Evolutionary conservation across 306 rosid species (phyloP), one percentile per base, ranked within the genome.

Genomic region (Malus fusca): DNA sequence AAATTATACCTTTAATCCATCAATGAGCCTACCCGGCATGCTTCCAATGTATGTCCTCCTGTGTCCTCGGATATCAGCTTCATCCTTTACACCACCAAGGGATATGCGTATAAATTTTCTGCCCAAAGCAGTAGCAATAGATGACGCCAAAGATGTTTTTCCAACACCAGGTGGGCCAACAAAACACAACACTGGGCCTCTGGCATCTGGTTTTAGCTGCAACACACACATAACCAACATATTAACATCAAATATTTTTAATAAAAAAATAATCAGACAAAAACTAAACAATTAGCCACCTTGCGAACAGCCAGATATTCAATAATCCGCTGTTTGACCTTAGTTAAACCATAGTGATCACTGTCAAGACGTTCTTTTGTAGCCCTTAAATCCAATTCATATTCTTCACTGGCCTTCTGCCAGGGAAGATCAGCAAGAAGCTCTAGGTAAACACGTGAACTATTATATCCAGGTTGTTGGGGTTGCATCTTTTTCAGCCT

Each of bases 101-200:
- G 98, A 93, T 82, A 93, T 91, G 74, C 97, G 93, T 61, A 93
- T 77, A 73, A 93, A 91, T 77, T 93, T 93, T 80, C 97, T 87
- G 69, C 92, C 97, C 84, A 93, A 85, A 81, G 98, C 92, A 81
- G 90, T 80, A 79, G 98, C 98, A 87, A 93, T 90, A 73, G 98
- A 93, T 86, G 96, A 88, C 76, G 98, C 98, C 90, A 93, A 82
- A 55, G 98, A 93, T 63, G 97, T 93, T 84, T 93, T 93, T 80
- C 98, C 97, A 76, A 93, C 98, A 87, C 98, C 98, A 11, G 98
- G 98, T 56, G 98, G 98, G 66, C 97, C 98, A 81, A 93, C 98
- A 79, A 93, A 91, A 87, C 98, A 93, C 88, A 93, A 76, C 56
- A 93, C 98, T n/a, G 98, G 98, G 64, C 99, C 99, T 82, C 93